Conservation (phyloP, 306 rosid genomes). For the Cotoneaster glaucophyllus region DNA sequence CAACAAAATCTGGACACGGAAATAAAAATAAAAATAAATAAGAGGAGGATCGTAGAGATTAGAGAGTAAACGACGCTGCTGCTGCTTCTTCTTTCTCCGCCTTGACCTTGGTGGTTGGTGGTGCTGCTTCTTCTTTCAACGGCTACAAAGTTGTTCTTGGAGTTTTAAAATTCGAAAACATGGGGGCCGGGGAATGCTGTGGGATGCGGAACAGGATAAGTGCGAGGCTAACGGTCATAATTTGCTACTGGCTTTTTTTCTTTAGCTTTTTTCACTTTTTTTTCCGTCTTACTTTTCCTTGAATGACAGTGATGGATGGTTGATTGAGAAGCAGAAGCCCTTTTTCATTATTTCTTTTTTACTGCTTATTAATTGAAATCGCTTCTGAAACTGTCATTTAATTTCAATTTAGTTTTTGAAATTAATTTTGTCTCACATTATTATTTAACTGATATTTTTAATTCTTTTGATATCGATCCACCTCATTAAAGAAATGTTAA, state of each 20-base stretch:
- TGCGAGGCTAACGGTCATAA: background rate
- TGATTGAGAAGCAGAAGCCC: too few relatives aligned
- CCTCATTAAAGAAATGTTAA: too few relatives aligned
- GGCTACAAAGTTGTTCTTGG: conserved; percentile 33
- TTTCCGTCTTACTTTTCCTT: background rate
- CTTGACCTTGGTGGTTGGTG: background rate
- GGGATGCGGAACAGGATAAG: background rate
- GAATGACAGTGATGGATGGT: background rate
- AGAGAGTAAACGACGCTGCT: background rate
- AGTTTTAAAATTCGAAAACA: conserved; percentile 19
- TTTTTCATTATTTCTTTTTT: too few relatives aligned
- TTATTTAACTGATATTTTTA: rapidly evolving
- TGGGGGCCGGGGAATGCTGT: background rate
- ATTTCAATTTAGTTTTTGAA: too few relatives aligned
- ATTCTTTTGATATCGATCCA: too few relatives aligned
- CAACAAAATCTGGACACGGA: conserved; percentile 6
- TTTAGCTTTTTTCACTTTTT: too few relatives aligned
- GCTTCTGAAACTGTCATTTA: too few relatives aligned
- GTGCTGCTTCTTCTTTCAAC: conserved; percentile 24
- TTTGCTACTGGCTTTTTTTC: background rate
- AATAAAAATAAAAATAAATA: background rate
- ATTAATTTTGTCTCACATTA: too few relatives aligned
- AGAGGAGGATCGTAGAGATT: background rate
- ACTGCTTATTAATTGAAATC: too few relatives aligned
- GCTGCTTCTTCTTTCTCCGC: background rate